Evolutionary conservation across 176 grass and related monocot genomes (phyloP).

Genomic region (Olyra latifolia): DNA sequence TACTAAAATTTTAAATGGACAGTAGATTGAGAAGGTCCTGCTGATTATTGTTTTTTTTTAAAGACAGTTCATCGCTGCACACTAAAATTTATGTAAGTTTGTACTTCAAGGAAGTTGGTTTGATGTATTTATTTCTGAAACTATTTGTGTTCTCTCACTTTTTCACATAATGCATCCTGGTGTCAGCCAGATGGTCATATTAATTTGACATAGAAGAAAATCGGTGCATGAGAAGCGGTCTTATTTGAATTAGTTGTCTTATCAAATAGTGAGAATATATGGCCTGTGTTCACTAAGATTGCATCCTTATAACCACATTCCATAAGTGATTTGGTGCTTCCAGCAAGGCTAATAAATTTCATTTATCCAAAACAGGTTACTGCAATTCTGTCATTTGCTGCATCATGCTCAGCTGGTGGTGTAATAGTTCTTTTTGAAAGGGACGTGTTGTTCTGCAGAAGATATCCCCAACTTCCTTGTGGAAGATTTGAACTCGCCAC

Average conservation of each 20-base stretch:
- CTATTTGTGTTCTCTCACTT: background rate
- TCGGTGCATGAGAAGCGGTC: background rate
- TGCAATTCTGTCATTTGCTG: constrained; percentile 72
- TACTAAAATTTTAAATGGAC: background rate
- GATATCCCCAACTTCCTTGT: constrained; percentile 57
- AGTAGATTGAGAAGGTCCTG: background rate
- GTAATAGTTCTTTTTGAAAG: constrained; percentile 73
- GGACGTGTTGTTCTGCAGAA: constrained; percentile 74
- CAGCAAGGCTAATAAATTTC: background rate
- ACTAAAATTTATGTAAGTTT: background rate
- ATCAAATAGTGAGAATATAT: background rate
- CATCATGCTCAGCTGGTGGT: constrained; percentile 81
- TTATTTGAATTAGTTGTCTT: background rate
- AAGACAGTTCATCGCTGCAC: background rate
- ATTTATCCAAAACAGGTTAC: constrained; percentile 59
- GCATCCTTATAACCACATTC: background rate
- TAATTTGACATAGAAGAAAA: constrained; percentile 8
- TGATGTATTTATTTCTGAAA: background rate
- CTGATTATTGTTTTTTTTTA: background rate
- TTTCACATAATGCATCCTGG: constrained; percentile 13
- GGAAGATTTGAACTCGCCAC: constrained; percentile 65
- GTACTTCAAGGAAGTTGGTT: background rate
- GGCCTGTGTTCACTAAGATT: background rate
- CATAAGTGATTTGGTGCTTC: background rate
- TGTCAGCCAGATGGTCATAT: background rate